Base-by-base conservation (phyloP, 2,329 filamentous ascomycete genomes). In the Monosporascus sp. region DNA sequence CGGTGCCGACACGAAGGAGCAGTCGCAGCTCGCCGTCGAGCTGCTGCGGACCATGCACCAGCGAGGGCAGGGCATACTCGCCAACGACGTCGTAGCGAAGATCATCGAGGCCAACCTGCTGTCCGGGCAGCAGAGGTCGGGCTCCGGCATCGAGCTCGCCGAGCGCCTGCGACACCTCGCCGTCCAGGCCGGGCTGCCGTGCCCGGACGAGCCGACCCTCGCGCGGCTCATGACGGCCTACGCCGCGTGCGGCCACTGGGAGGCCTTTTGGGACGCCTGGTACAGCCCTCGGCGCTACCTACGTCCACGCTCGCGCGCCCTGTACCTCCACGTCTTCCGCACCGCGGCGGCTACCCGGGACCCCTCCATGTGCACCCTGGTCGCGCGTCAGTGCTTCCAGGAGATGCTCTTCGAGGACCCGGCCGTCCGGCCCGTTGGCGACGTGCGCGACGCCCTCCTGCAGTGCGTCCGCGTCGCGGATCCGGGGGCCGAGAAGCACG, bases 261-360 rank as follows among this genome's bases (percentile, higher is more conserved):
- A 76, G 17, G 71, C 73, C 6, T 83, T 88, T 61, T 87, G 83
- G 84, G 74, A 81, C 20, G 64, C 76, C 9, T 89, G 86, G 76
- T 76, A 77, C 52, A 73, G 77, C 52, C 76, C 82, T 4, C 70
- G 84, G 16, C 73, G 78, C 41, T 76, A 78, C 59, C 69, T 75
- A 40, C 64, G 68, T 8, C 61, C 73, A 1, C 80, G 85, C 20
- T 77, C 79, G 0, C 62, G 71, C n/a, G 64, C 65, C 17, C 73
- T 86, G 58, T 90, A 89, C 63, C 66, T 71, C 3, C 69, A 78
- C 36, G 70, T 84, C 26, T 86, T 82, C 63, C 59, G 66, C 16
- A 64, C 73, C 27, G 73, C 84, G 51, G 76, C 78, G 1, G 64
- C 71, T 5, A 75, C 76, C 0, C 61, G 67, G 0, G 70, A 80